A percentile compares a stretch with the other conserved stretches of the same genome.
These are phyloP conservation scores for Rhodamnia argentea DNA, from an alignment of 345 rosid genomes.

Conservation along the genomic window DNA sequence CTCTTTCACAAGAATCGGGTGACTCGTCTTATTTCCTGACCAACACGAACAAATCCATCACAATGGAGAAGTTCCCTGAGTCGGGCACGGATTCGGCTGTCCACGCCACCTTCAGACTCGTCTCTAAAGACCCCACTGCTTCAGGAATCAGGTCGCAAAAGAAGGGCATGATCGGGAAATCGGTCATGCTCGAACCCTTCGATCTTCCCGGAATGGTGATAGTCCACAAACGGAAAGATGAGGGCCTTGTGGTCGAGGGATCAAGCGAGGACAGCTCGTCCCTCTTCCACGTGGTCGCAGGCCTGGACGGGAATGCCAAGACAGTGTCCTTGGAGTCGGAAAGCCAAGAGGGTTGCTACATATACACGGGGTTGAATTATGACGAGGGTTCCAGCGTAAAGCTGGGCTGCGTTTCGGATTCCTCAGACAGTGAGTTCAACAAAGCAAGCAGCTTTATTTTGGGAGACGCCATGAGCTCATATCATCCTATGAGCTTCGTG, in stretches of 20 bases:
- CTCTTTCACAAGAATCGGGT: slow-evolving; percentile 53
- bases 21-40: slow-evolving; percentile 35
- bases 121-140: slow-evolving; percentile 11
- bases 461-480: slow-evolving; percentile 34
- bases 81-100: slow-evolving; percentile 51
- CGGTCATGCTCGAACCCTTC: slow-evolving; percentile 63
- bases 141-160: slow-evolving; percentile 1
- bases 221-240: slow-evolving; percentile 23
- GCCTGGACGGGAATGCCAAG: slow-evolving; percentile 47
- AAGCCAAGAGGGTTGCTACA: slow-evolving; percentile 45
- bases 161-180: slow-evolving; percentile 34
- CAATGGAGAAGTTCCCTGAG: slow-evolving; percentile 40
- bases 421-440: slow-evolving; percentile 16
- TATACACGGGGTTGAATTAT: slow-evolving; percentile 29
- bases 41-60: slow-evolving; percentile 48
- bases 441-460: slow-evolving; percentile 48
- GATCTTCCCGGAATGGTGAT: slow-evolving; percentile 70
- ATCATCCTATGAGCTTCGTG: slow-evolving; percentile 75
- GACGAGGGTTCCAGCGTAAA: slow-evolving; percentile 21
- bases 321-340: slow-evolving; percentile 51
- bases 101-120: slow-evolving; percentile 62
- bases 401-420: slow-evolving; percentile 37
- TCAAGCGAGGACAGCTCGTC: slow-evolving; percentile 19
- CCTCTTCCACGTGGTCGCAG: slow-evolving; percentile 43
- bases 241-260: slow-evolving; percentile 21